These are phyloP conservation scores for Nakazawaea populi DNA, from an alignment of 805 yeast species.

Conservation along the genomic window DNA sequence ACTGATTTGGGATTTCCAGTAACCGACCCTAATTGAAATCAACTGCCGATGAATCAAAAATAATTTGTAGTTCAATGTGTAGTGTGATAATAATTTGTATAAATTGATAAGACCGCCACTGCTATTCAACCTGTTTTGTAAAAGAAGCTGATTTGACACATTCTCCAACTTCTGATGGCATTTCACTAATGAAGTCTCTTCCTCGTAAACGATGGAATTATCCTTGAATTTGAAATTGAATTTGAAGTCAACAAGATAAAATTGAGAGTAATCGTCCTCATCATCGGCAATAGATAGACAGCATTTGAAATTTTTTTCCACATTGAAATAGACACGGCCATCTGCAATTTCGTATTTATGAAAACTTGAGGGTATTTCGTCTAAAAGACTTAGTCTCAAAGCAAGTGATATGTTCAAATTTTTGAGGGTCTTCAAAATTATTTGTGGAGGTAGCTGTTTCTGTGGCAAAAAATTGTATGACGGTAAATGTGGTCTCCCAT, in stretches of 20 bases:
- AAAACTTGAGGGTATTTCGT: slow-evolving; percentile 60
- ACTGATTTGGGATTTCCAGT: slow-evolving; percentile 57
- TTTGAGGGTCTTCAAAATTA: slow-evolving; percentile 53
- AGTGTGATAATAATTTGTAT: slow-evolving; percentile 50
- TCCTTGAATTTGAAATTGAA: slow-evolving; percentile 47
- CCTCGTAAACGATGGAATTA: slow-evolving; percentile 19
- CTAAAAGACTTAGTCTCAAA: slow-evolving; percentile 64
- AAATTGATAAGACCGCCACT: slow-evolving; percentile 43
- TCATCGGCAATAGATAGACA: slow-evolving; percentile 74
- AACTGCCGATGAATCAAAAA: slow-evolving; percentile 56
- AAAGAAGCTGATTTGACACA: slow-evolving; percentile 46
- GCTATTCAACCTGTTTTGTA: slow-evolving; percentile 15
- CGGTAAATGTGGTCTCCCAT: slow-evolving; percentile 72
- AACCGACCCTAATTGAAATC: slow-evolving; percentile 38
- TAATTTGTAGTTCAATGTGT: slow-evolving; percentile 59
- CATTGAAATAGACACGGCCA: slow-evolving; percentile 68
- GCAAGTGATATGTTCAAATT: slow-evolving; percentile 71
- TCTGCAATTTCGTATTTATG: slow-evolving; percentile 59
- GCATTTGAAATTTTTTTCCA: slow-evolving; percentile 62
- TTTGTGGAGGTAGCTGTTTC: slow-evolving; percentile 43
- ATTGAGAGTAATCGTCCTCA: slow-evolving; percentile 49
- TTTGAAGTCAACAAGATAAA: slow-evolving; percentile 72
- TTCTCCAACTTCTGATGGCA: slow-evolving; percentile 43
- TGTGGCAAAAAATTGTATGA: slow-evolving; percentile 51
- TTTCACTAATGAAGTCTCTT: slow-evolving; percentile 22